Conservation (phyloP, 208 protist genomes). For the Leishmania mexicana region DNA sequence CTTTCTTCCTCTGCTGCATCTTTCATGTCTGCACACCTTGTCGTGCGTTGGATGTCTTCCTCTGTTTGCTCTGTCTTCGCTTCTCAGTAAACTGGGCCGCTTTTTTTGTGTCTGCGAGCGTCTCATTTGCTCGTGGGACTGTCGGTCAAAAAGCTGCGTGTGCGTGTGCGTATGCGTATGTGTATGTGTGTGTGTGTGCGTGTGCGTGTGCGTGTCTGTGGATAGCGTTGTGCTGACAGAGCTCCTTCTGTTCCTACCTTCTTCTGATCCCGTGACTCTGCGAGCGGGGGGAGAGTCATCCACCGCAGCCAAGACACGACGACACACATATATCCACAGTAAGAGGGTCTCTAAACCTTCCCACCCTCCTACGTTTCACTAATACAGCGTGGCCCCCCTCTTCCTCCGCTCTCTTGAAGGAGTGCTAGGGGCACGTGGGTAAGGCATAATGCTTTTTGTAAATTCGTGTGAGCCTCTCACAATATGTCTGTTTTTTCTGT, state of each 20-base stretch:
- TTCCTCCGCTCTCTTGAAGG: background rate
- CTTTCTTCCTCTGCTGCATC: background rate
- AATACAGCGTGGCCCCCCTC: background rate
- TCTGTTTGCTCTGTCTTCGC: background rate
- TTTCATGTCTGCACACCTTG: background rate
- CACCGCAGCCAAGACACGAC: background rate
- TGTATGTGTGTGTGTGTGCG: background rate
- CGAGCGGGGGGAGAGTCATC: background rate
- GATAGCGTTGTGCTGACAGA: background rate
- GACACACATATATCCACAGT: background rate
- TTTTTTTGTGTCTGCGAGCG: background rate
- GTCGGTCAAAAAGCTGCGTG: background rate
- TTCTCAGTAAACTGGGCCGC: background rate
- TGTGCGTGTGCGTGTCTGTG: background rate
- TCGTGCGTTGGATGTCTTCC: background rate
- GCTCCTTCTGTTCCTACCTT: background rate
- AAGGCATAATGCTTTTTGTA: background rate
- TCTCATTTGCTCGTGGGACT: background rate
- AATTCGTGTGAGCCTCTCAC: background rate
- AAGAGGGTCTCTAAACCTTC: background rate
- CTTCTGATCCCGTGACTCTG: background rate
- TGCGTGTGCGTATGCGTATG: background rate
- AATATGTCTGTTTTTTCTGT: background rate
- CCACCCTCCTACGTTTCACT: background rate
- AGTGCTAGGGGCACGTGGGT: background rate